Conservation (phyloP, 352 stramenopile genomes). For the Phytopythium ostracodes region DNA sequence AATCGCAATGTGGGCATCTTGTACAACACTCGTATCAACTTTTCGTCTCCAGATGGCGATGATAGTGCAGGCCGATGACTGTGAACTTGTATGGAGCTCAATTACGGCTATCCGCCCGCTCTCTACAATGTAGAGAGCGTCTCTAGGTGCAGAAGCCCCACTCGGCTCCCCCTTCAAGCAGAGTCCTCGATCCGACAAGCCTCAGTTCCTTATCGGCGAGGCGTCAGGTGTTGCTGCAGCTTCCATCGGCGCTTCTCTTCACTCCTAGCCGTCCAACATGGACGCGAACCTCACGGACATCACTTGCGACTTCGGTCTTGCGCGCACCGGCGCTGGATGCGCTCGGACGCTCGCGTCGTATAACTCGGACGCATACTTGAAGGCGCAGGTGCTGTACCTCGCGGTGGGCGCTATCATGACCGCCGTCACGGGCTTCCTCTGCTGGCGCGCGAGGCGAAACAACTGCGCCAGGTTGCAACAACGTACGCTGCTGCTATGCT, state of each 20-base stretch:
- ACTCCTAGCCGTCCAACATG: background rate
- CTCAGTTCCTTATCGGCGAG: background rate
- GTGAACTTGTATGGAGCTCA: background rate
- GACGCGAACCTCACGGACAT: slow-evolving; percentile 19
- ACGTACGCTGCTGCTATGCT: slow-evolving; percentile 33
- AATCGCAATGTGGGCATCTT: background rate
- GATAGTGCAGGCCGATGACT: no score
- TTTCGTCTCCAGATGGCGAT: background rate
- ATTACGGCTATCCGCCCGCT: background rate
- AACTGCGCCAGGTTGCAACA: slow-evolving; percentile 31
- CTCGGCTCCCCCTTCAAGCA: background rate
- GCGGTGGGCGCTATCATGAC: slow-evolving; percentile 18
- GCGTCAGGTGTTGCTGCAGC: background rate
- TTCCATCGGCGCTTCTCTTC: background rate
- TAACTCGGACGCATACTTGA: slow-evolving; percentile 21
- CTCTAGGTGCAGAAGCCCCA: no score
- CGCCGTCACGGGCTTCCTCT: slow-evolving; percentile 23
- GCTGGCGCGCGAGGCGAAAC: slow-evolving; percentile 20
- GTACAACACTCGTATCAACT: background rate
- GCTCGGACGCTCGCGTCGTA: slow-evolving; percentile 24
- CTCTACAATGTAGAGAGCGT: background rate
- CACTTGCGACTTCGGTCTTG: slow-evolving; percentile 27
- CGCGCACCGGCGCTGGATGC: slow-evolving; percentile 22
- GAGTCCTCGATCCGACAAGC: background rate
- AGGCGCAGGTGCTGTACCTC: slow-evolving; percentile 30